Conservation (phyloP, 352 stramenopile genomes). For the Globisporangium camurandrum region DNA sequence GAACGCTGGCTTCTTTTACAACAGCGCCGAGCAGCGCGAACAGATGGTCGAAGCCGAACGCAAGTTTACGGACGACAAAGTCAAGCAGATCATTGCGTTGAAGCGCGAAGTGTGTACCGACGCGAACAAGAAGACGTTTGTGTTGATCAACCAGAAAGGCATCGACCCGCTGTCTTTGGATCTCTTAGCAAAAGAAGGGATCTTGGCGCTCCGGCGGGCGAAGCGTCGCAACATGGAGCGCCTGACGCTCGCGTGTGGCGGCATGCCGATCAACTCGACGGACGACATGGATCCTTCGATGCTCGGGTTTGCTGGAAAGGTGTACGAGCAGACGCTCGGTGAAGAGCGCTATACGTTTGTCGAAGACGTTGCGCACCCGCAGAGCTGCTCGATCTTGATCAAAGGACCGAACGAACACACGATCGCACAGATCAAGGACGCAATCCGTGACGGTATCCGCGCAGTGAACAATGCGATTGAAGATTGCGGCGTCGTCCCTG, state of each 20-base stretch:
- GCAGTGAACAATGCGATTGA: slow-evolving; percentile 98
- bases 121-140: slow-evolving; percentile 96
- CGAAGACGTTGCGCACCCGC: slow-evolving; percentile 95
- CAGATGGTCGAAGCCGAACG: slow-evolving; percentile 95
- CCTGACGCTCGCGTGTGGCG: slow-evolving; percentile 97
- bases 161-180: slow-evolving; percentile 98
- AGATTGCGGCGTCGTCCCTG: slow-evolving; percentile 93
- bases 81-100: slow-evolving; percentile 97
- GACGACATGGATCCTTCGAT: slow-evolving; percentile 96
- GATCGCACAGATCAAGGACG: slow-evolving; percentile 99
- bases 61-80: slow-evolving; percentile 95
- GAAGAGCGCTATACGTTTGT: slow-evolving; percentile 99
- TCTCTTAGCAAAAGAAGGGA: slow-evolving; percentile 99
- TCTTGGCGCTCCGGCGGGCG: slow-evolving; percentile 95
- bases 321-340: slow-evolving; percentile 97
- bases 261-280: slow-evolving; percentile 96
- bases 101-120: slow-evolving; percentile 96
- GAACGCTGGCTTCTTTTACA: slow-evolving; percentile 98
- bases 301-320: slow-evolving; percentile 95
- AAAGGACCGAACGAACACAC: slow-evolving; percentile 98
- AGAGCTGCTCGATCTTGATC: slow-evolving; percentile 97
- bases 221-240: slow-evolving; percentile 99
- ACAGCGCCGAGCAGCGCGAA: slow-evolving; percentile 97
- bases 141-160: slow-evolving; percentile 99
- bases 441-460: slow-evolving; percentile 95